A percentile compares a stretch with the other conserved stretches of the same genome.
Conservation (phyloP, 2,329 filamentous ascomycete species). For the Rutstroemia sp. region DNA sequence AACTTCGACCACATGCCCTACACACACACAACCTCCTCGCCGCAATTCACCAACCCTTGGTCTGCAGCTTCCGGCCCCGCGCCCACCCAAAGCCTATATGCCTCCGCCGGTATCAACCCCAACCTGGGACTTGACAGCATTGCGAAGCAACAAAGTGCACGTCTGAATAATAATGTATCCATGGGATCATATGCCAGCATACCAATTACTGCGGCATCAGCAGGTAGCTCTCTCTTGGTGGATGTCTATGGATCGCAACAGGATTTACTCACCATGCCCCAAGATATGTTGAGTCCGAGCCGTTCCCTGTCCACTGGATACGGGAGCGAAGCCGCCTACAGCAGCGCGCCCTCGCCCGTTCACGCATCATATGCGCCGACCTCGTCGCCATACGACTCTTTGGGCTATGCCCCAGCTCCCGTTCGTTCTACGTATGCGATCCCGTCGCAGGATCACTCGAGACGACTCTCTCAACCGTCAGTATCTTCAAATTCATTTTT, state of each 20-base stretch:
- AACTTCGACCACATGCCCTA: constrained; percentile 70
- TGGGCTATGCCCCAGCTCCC: constrained; percentile 66
- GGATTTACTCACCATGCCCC: constrained; percentile 62
- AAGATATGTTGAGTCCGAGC: constrained; percentile 68
- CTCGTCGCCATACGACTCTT: constrained; percentile 63
- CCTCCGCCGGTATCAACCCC: constrained; percentile 47
- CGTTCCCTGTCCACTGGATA: constrained; percentile 55
- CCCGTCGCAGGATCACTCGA: constrained; percentile 43
- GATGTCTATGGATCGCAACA: constrained; percentile 49
- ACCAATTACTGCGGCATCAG: constrained; percentile 64
- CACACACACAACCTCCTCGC: constrained; percentile 43
- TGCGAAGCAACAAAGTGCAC: constrained; percentile 50
- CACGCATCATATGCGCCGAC: constrained; percentile 26
- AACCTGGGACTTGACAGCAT: constrained; percentile 50
- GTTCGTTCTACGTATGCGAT: constrained; percentile 49
- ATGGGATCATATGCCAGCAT: constrained; percentile 68
- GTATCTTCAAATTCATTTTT: constrained; percentile 49
- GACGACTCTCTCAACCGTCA: constrained; percentile 82
- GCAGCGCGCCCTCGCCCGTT: constrained; percentile 49
- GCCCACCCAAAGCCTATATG: constrained; percentile 51
- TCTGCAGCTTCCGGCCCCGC: constrained; percentile 48
- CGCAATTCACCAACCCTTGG: constrained; percentile 92
- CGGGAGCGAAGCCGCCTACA: constrained; percentile 57
- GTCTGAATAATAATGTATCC: constrained; percentile 47
- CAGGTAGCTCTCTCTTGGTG: constrained; percentile 58